Evolutionary conservation across 1,284 basidiomycete genomes (phyloP), one percentile per base, ranked within the genome.

Genomic region (Ceratobasidium sp.): DNA sequence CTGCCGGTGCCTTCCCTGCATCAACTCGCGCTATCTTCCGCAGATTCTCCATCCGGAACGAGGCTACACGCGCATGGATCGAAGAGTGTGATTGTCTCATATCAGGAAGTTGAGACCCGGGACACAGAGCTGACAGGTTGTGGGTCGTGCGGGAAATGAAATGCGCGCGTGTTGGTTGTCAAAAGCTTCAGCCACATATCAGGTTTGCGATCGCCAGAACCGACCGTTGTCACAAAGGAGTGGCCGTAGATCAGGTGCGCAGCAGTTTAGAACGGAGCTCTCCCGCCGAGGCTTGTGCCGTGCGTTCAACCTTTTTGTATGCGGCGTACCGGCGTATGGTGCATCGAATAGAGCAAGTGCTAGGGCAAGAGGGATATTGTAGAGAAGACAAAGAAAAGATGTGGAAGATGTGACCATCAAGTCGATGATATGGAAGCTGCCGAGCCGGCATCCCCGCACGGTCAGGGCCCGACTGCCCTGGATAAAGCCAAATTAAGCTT

Each of bases 401-500:
- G 17, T 61, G 19, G 2, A 17, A n/a, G 59, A 37, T n/a, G n/a
- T 34, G 17, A 40, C 37, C 59, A 40, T 40, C 59, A 59, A 59
- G 34, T 32, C 29, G 13, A 34, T 34, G 56, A 32, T 57, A 34
- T 34, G 56, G 56, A 57, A 57, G 56, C 56, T 32, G 59, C 34
- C 37, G 59, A 61, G 56, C 43, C 7, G 17, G 22, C 11, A 44
- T 19, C 56, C 34, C 19, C 22, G 37, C 34, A 34, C 7, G n/a
- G 46, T 29, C 66, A 32, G 49, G 66, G 15, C 51, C 65, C 49
- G 66, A 7, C 15, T 25, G 22, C 46, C 46, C 51, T 68, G 66
- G 49, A 66, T 66, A 49, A 25, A 11, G 66, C 40, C 66, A 68
- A 68, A 68, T 68, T 46, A 68, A 67, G 11, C 65, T 32, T 67